Base-by-base conservation (phyloP, 2,329 filamentous ascomycete genomes). In the Nothophaeocryptopus gaeumannii region DNA sequence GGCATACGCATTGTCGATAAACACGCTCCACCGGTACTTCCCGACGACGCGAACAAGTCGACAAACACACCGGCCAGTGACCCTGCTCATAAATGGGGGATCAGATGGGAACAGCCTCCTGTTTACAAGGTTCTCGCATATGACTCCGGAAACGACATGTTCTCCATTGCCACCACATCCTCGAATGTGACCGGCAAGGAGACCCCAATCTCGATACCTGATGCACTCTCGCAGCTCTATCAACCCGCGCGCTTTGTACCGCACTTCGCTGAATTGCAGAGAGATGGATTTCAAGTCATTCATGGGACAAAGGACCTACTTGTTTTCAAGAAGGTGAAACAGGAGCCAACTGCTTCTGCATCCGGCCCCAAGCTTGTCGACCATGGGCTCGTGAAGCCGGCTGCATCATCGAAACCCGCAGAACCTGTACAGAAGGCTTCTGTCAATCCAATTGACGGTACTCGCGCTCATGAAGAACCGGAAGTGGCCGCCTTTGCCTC, bases 61-160 rank as follows among this genome's bases (percentile, higher is more conserved):
- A 38, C 42, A 13, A 39, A 35, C 8, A 43, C 34, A 8, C 37
- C 37, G 16, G 12, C 31, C n/a, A 39, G 29, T 30, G 34, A 35
- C 10, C 13, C 31, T 13, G 26, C 39, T 11, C 16, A 51, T 14
- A 26, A 26, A 7, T 26, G 20, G 20, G 43, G 20, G 16, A 51
- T 54, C 11, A 45, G 55, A 16, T 68, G 66, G 67, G 57, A 63
- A 39, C 52, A 66, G 31, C 67, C 67, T 26, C 58, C 67, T 10
- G 37, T 78, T 2, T 88, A 86, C 72, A 86, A 81, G 63, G 77
- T 88, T 31, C 73, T 89, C 5, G 84, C 81, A 1, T 87, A 84
- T 59, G 82, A 88, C 56, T 72, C 79, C 1, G 72, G 71, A 8
- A 82, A 77, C 58, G 76, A 84, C 57, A 71, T 71, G 10, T 74